Evolutionary conservation across 352 stramenopile genomes (phyloP), one percentile per base, ranked within the genome.

Genomic region (Pythium aristosporum): DNA sequence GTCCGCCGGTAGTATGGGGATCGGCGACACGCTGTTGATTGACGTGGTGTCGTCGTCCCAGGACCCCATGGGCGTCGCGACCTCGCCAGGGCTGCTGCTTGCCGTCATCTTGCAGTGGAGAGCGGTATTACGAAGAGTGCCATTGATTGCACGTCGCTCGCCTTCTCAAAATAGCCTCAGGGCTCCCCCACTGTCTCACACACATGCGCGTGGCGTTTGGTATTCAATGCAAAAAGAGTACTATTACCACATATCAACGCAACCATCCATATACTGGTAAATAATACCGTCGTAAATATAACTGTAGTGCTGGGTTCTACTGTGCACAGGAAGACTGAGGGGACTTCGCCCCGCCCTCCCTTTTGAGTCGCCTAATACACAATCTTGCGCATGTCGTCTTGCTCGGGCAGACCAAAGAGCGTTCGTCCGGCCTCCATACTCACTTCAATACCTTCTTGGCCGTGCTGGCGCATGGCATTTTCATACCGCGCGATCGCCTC

Each of bases 401-500:
- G 25, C 0, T 9, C 41, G 5, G 80, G 80, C 5, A 85, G 57
- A 23, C 71, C 72, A 48, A 78, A 87, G 70, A 88, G 77, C 48
- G 68, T 59, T 48, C 70, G 74, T 20, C 79, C 75, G 0, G 75
- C 75, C 4, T 77, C 68, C 23, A 84, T 54, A 36, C 78, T 87
- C 39, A 75, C 64, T 8, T 55, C 51, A 49, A 88, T 83, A 46
- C 72, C 73, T n/a, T 87, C 69, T 6, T 67, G 67, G 0, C 69
- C 79, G 28, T 81, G 79, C 52, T 82, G 65, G 50, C 79, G 81
- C 81, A 90, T 85, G 34, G 62, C 68, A 34, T 68, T 69, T 61
- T 90, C 81, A 63, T 85, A 90, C 37, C 61, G 41, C 0, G 69
- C 77, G 53, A 90, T 75, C 16, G 81, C 81, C 48, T 87, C 71